A percentile compares a stretch with the other conserved stretches of the same genome.
Evolutionary conservation across 164 flowering plant species (phyloP).

Genomic region (Liriodendron chinense): DNA sequence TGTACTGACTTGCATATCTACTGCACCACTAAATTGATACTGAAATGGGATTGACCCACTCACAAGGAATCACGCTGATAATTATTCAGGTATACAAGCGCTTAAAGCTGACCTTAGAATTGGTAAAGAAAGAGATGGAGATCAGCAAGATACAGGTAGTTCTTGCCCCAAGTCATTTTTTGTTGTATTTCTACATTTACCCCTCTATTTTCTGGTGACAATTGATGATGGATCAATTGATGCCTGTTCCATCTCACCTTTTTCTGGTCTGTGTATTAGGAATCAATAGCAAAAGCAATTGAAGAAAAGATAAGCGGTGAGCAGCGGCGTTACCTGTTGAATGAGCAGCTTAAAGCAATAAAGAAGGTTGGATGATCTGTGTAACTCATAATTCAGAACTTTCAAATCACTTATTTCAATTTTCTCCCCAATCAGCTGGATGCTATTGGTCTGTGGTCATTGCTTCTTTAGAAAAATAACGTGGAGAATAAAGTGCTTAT

Average conservation of each 20-base stretch:
- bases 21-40: background rate
- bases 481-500: background rate
- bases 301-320: constrained; percentile 98
- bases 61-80: background rate
- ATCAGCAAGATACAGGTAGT: constrained; percentile 94
- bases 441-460: background rate
- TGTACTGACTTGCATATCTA: background rate
- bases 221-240: background rate
- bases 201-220: constrained; percentile 1
- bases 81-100: constrained; percentile 74
- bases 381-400: background rate
- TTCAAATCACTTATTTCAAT: background rate
- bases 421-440: background rate
- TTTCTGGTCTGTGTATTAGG: constrained; percentile 39
- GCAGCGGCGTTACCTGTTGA: constrained; percentile 87
- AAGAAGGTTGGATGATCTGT: constrained; percentile 63
- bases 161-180: constrained; percentile 5
- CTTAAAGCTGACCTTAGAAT: constrained; percentile 73
- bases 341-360: constrained; percentile 98
- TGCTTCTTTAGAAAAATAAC: background rate
- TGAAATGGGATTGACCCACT: background rate
- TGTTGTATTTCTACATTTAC: background rate
- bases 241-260: background rate
- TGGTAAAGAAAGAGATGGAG: constrained; percentile 96
- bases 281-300: constrained; percentile 94